phyloP scores from a whole-genome alignment of 2,329 filamentous ascomycete genomes.

The Helicocarpus griseus region DNA sequence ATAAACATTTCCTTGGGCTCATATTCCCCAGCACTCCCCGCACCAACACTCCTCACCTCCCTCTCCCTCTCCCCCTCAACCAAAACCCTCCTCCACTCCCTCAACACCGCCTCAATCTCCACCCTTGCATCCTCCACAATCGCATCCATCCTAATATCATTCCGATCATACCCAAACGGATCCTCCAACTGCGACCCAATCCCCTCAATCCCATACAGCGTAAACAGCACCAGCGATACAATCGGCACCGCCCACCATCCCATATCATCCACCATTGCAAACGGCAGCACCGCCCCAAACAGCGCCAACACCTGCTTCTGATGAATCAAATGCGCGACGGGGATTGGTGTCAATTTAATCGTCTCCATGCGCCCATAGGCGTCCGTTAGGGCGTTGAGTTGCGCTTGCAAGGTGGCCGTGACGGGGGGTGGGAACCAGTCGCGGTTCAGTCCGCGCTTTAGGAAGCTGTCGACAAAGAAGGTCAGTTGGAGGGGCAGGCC shows the following conservation, averaged over 20 bases:
- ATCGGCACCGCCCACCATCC: constrained; percentile 54
- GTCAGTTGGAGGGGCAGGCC: constrained; percentile 52
- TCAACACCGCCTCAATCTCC: constrained; percentile 49
- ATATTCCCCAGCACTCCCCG: constrained; percentile 11
- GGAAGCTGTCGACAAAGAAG: constrained; percentile 51
- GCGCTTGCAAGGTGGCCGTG: constrained; percentile 47
- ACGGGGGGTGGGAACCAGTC: constrained; percentile 53
- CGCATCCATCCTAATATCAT: constrained; percentile 60
- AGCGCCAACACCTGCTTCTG: constrained; percentile 54
- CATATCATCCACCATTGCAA: constrained; percentile 54
- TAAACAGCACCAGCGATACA: constrained; percentile 52
- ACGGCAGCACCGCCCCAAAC: constrained; percentile 52
- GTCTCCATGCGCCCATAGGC: constrained; percentile 57
- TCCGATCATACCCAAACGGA: constrained; percentile 56
- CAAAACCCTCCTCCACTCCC: constrained; percentile 44
- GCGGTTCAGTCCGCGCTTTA: constrained; percentile 45
- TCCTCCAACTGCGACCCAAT: constrained; percentile 57
- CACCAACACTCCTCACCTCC: not conserved
- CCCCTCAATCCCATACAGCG: constrained; percentile 54
- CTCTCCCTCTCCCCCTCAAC: constrained; percentile 10
- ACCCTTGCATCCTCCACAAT: constrained; percentile 51
- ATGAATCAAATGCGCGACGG: constrained; percentile 56
- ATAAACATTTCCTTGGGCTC: constrained; percentile 25
- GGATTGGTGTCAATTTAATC: constrained; percentile 54
- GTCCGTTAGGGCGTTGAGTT: constrained; percentile 47